These are phyloP conservation scores for Curvularia verruculosa DNA, from an alignment of 2,329 filamentous ascomycete species.

Conservation along the genomic window DNA sequence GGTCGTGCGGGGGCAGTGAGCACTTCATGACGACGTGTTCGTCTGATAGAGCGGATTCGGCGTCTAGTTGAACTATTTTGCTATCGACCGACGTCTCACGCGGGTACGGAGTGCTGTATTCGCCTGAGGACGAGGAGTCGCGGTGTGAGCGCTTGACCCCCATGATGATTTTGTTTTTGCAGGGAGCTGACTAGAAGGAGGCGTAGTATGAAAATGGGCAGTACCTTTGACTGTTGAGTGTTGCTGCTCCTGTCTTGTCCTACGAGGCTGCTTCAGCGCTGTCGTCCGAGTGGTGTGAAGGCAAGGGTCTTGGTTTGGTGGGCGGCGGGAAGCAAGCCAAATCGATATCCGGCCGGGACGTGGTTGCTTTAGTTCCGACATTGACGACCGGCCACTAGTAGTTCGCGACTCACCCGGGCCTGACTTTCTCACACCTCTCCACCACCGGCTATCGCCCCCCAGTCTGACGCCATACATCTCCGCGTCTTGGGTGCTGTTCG, in stretches of 20 bases:
- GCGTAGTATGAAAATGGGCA: conserved; percentile 26
- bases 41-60: conserved; percentile 30
- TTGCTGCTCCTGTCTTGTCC: conserved; percentile 10
- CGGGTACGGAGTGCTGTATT: conserved; percentile 40
- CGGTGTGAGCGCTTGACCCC: conserved; percentile 63
- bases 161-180: conserved; percentile 51
- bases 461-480: conserved; percentile 20
- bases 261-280: conserved; percentile 10
- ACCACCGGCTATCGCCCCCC: conserved; percentile 20
- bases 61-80: conserved; percentile 64
- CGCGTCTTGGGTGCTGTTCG: conserved; percentile 37
- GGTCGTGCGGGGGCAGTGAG: conserved; percentile 78
- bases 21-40: conserved; percentile 70
- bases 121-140: conserved; percentile 54
- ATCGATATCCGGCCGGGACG: conserved; percentile 4
- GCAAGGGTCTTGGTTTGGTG: background rate
- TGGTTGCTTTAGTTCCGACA: conserved; percentile 14
- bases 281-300: background rate
- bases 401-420: conserved; percentile 17
- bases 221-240: conserved; percentile 34
- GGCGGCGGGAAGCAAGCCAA: conserved; percentile 2
- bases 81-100: conserved; percentile 36
- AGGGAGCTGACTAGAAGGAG: conserved; percentile 16
- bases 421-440: conserved; percentile 23
- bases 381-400: conserved; percentile 14